Percentiles rank a stretch among this genome's conserved stretches.
Conservation (phyloP, 371 early-diverging fungal species). For the Mucor piriformis region DNA sequence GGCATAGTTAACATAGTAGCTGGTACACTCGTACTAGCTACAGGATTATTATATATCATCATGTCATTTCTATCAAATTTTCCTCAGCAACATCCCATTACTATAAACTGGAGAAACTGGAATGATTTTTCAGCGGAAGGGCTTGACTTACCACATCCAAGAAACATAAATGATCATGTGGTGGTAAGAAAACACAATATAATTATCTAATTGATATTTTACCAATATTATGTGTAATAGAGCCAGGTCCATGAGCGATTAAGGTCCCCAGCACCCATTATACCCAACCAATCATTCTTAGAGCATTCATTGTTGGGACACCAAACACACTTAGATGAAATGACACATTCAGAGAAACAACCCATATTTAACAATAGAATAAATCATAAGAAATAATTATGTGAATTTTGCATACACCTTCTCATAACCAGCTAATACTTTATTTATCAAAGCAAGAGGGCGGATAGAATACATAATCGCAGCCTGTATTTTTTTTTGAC, state of each 20-base stretch:
- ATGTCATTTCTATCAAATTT: constrained; percentile 40
- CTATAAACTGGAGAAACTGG: constrained; percentile 51
- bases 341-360: constrained; percentile 6
- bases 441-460: constrained; percentile 62
- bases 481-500: too few relatives aligned
- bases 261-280: constrained; percentile 17
- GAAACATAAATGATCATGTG: constrained; percentile 18
- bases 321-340: constrained; percentile 5
- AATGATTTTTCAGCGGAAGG: constrained; percentile 51
- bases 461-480: constrained; percentile 65
- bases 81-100: constrained; percentile 41
- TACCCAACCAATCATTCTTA: not conserved
- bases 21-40: constrained; percentile 38
- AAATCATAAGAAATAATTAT: not conserved
- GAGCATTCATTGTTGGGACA: not conserved
- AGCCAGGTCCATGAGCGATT: constrained; percentile 25
- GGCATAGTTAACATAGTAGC: constrained; percentile 38
- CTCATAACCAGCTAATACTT: constrained; percentile 46
- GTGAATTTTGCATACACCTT: not conserved
- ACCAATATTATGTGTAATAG: constrained; percentile 3
- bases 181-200: constrained; percentile 18
- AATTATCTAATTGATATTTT: not conserved
- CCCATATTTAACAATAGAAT: not conserved
- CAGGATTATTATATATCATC: constrained; percentile 42
- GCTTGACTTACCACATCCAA: constrained; percentile 37